These are phyloP conservation scores for Claviceps africana DNA, from an alignment of 2,329 filamentous ascomycete species.

Conservation along the genomic window DNA sequence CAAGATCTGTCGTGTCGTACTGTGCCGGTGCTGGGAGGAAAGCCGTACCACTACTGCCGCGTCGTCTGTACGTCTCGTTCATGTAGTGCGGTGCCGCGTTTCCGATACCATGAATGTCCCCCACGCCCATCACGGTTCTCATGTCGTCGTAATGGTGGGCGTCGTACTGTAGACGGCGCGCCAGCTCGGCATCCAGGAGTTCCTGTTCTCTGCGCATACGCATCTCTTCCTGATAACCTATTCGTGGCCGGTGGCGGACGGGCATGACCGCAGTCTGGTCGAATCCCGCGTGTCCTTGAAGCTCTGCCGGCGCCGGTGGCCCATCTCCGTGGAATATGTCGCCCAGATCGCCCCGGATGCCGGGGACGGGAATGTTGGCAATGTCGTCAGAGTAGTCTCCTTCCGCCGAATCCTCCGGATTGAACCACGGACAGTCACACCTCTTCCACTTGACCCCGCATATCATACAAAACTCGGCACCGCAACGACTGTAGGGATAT, in stretches of 20 bases:
- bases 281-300: conserved; percentile 8
- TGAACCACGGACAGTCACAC: conserved; percentile 73
- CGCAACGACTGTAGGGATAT: conserved; percentile 45
- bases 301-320: conserved; percentile 18
- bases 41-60: neutral
- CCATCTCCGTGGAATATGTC: conserved; percentile 10
- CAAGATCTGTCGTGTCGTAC: conserved; percentile 19
- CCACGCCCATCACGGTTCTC: conserved; percentile 17
- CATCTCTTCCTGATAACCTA: conserved; percentile 35
- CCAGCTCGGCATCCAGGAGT: conserved; percentile 27
- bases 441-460: conserved; percentile 73
- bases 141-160: conserved; percentile 28
- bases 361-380: conserved; percentile 27
- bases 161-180: conserved; percentile 12
- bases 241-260: conserved; percentile 12
- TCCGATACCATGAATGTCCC: conserved; percentile 29
- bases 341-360: conserved; percentile 12
- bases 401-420: conserved; percentile 39
- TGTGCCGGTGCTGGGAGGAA: neutral
- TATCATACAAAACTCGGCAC: conserved; percentile 75
- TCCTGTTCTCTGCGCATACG: conserved; percentile 33
- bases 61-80: conserved; percentile 41
- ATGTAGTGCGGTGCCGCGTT: conserved; percentile 44
- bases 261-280: conserved; percentile 9
- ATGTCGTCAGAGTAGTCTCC: conserved; percentile 41